A percentile compares a stretch with the other conserved stretches of the same genome.
These are phyloP conservation scores for Umbilicus rupestris DNA, from an alignment of 164 flowering plant genomes.

Conservation along the genomic window DNA sequence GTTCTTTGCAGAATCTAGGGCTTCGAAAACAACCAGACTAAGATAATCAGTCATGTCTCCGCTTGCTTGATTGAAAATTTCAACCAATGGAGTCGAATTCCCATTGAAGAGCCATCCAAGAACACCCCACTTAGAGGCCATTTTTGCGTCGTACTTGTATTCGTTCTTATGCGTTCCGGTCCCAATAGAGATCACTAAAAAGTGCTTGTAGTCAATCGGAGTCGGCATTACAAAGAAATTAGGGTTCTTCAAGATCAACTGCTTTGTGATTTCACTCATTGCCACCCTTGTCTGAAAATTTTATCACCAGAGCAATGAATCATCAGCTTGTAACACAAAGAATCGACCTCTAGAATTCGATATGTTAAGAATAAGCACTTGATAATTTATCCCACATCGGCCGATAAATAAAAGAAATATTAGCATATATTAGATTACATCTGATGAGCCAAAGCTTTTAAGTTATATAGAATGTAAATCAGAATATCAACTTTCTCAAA, in stretches of 20 bases:
- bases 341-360: too few relatives aligned
- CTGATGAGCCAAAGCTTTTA: too few relatives aligned
- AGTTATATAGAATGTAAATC: too few relatives aligned
- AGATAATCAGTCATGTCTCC: slow-evolving; percentile 28
- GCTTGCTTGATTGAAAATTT: slow-evolving; percentile 27
- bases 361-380: too few relatives aligned
- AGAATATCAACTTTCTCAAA: too few relatives aligned
- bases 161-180: slow-evolving; percentile 21
- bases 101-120: slow-evolving; percentile 16
- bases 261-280: slow-evolving; percentile 13
- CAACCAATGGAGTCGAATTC: slow-evolving; percentile 23
- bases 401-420: too few relatives aligned
- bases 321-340: too few relatives aligned
- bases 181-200: slow-evolving; percentile 26
- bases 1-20: slow-evolving; percentile 7
- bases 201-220: slow-evolving; percentile 15
- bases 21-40: slow-evolving; percentile 2
- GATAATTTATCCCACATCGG: too few relatives aligned
- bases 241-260: slow-evolving; percentile 6
- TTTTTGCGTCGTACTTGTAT: slow-evolving; percentile 14
- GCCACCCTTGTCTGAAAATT: slow-evolving; percentile 15
- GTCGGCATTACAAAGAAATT: slow-evolving; percentile 7
- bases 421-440: too few relatives aligned
- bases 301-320: too few relatives aligned
- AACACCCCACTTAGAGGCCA: slow-evolving; percentile 25